Percentiles rank a stretch among this genome's conserved stretches.
These are phyloP conservation scores for Coemansia sp. DNA, from an alignment of 192 early-diverging fungal species.

Conservation along the genomic window DNA sequence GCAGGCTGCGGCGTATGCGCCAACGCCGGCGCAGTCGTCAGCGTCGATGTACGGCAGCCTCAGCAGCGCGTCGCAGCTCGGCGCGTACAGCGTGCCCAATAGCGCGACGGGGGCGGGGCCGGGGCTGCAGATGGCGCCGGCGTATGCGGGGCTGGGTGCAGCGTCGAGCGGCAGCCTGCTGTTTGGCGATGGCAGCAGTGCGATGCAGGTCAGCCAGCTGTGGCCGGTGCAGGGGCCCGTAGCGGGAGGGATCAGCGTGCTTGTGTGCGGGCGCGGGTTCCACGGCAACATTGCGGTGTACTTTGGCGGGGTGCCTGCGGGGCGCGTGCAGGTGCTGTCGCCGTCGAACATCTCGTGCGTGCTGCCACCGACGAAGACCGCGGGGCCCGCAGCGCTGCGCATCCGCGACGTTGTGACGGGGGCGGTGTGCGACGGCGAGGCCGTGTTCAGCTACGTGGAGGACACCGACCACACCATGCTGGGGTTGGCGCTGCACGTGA, in stretches of 20 bases:
- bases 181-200: not conserved
- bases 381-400: conserved; percentile 64
- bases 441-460: conserved; percentile 57
- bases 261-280: conserved; percentile 82
- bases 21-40: not conserved
- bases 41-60: not conserved
- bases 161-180: conserved; percentile 9
- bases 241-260: conserved; percentile 83
- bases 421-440: not conserved
- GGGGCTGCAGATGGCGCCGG: not conserved
- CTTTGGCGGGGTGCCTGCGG: conserved; percentile 56
- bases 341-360: conserved; percentile 79
- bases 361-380: conserved; percentile 70
- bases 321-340: conserved; percentile 76
- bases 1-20: conserved; percentile 10
- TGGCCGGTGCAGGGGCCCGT: conserved; percentile 84
- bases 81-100: not conserved
- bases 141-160: conserved; percentile 6
- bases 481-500: conserved; percentile 86
- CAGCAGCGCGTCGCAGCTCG: not conserved
- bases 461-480: conserved; percentile 88
- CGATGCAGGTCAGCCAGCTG: conserved; percentile 64
- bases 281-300: conserved; percentile 70
- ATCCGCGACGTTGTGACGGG: conserved; percentile 42
- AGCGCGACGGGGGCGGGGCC: conserved; percentile 3